Evolutionary conservation across 345 rosid species (phyloP).

Genomic region (sweet orange (Citrus sinensis)): DVS_A1.0 CM039163.1:34748501-34749000

Average conservation of each 20-base stretch:
- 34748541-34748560: not conserved
- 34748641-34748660: no score
- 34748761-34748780: not conserved
- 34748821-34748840: not conserved
- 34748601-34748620: no score
- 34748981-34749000: constrained; percentile 75
- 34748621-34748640: no score
- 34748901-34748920: constrained; percentile 82
- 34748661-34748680: no score
- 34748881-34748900: constrained; percentile 52
- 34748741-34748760: not conserved
- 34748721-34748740: not conserved
- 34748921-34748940: constrained; percentile 90
- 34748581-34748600: no score
- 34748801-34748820: not conserved
- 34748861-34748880: constrained; percentile 70
- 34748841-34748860: constrained; percentile 52
- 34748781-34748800: not conserved
- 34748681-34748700: no score
- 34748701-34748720: no score
- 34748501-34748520: not conserved
- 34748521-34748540: not conserved
- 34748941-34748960: constrained; percentile 83
- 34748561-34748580: no score
- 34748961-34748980: constrained; percentile 66